Evolutionary conservation across 1,284 basidiomycete genomes (phyloP).

Genomic region (Ceratobasidium theobromae): DNA sequence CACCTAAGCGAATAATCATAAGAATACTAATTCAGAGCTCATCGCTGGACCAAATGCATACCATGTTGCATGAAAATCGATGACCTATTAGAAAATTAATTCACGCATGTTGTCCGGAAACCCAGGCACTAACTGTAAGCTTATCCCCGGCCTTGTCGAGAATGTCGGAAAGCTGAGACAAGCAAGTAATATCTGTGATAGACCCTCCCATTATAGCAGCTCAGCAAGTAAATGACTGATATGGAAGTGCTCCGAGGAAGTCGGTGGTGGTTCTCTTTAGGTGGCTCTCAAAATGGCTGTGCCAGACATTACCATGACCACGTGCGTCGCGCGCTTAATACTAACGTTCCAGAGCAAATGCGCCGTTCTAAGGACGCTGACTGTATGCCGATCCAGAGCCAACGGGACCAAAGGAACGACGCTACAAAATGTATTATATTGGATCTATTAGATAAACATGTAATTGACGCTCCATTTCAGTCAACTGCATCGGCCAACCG

Average conservation of each 20-base stretch:
- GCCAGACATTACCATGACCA: too few species aligned
- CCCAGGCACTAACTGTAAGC: slow-evolving; percentile 56
- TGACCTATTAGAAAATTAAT: slow-evolving; percentile 54
- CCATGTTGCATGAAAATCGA: slow-evolving; percentile 82
- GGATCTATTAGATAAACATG: background rate
- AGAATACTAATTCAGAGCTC: background rate
- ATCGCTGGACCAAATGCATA: slow-evolving; percentile 40
- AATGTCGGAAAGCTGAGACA: slow-evolving; percentile 61
- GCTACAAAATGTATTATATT: background rate
- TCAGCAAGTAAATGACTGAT: too few species aligned
- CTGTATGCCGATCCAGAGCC: background rate
- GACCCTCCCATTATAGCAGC: slow-evolving; percentile 6
- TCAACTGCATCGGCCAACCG: background rate
- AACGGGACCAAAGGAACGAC: background rate
- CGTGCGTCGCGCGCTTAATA: too few species aligned
- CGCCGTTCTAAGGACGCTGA: too few species aligned
- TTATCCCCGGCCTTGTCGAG: slow-evolving; percentile 62
- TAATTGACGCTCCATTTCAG: background rate
- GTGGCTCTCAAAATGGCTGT: too few species aligned
- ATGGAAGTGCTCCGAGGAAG: too few species aligned
- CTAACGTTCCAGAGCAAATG: too few species aligned
- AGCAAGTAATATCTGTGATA: slow-evolving; percentile 58
- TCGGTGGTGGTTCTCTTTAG: background rate
- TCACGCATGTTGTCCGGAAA: background rate
- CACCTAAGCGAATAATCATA: slow-evolving; percentile 54